phyloP scores from a whole-genome alignment of 345 rosid species.

The Aegle marmelos region DNA sequence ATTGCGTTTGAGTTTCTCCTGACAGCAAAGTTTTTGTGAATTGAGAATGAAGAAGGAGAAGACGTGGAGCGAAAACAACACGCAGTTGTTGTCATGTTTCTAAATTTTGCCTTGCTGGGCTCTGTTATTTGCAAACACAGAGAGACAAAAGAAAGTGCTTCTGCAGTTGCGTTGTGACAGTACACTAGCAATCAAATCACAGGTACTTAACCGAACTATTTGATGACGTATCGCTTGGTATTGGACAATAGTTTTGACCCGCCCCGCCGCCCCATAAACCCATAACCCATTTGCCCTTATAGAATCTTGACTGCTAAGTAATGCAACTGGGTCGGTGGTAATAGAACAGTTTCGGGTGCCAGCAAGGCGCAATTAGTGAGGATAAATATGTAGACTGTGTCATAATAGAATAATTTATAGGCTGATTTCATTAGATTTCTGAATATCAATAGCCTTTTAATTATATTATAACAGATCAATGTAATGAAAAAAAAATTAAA shows the following conservation, averaged over 20 bases:
- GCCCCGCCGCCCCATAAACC: constrained; percentile 1
- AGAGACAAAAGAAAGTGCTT: neutral
- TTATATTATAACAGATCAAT: no score
- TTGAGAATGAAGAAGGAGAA: constrained; percentile 33
- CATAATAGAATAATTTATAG: no score
- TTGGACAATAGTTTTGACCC: neutral
- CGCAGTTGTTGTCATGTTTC: constrained; percentile 43
- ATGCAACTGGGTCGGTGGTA: no score
- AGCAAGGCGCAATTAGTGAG: no score
- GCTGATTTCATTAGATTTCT: no score
- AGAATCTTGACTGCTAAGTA: no score
- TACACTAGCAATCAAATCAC: neutral
- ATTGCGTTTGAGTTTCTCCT: constrained; percentile 17
- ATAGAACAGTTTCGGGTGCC: no score
- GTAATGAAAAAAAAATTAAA: no score
- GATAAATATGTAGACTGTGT: no score
- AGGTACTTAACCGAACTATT: neutral
- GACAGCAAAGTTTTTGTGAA: constrained; percentile 22
- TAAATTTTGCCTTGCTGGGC: neutral
- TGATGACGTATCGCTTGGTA: neutral
- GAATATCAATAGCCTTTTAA: no score
- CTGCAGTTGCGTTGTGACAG: neutral
- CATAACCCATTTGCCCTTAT: neutral
- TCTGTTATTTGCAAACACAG: neutral
- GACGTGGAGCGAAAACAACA: constrained; percentile 25